Conservation (phyloP, 2,329 filamentous ascomycete species). For the Alternaria burnsii region DNA sequence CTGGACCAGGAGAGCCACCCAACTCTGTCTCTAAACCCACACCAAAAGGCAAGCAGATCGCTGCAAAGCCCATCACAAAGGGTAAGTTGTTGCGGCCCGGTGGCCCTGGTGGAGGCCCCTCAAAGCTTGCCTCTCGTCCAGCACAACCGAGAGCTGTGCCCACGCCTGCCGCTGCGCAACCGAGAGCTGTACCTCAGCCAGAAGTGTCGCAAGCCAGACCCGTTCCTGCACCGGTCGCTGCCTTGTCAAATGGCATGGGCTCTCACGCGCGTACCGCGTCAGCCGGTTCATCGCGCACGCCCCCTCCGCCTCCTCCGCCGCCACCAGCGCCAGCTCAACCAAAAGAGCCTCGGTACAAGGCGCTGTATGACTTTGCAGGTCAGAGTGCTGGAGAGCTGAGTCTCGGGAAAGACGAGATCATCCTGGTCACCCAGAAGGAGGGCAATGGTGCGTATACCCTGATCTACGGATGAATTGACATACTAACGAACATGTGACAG, state of each 20-base stretch:
- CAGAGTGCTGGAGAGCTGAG: constrained; percentile 86
- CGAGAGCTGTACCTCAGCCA: constrained; percentile 57
- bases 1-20: constrained; percentile 81
- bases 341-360: constrained; percentile 82
- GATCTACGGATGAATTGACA: not conserved
- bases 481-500: constrained; percentile 57
- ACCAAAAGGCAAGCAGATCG: constrained; percentile 84
- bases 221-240: constrained; percentile 64
- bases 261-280: constrained; percentile 52
- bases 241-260: constrained; percentile 58
- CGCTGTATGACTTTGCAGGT: constrained; percentile 89
- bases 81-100: constrained; percentile 92
- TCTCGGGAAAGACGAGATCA: constrained; percentile 78
- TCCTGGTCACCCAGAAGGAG: constrained; percentile 94
- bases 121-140: constrained; percentile 69
- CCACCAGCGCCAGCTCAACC: constrained; percentile 68
- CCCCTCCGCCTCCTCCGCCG: constrained; percentile 61
- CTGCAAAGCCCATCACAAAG: constrained; percentile 88
- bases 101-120: constrained; percentile 81
- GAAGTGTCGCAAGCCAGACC: constrained; percentile 57
- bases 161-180: constrained; percentile 47
- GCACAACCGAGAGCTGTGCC: constrained; percentile 48
- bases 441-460: constrained; percentile 76
- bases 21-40: constrained; percentile 84
- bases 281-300: constrained; percentile 54